A percentile compares a stretch with the other conserved stretches of the same genome.
Conservation (phyloP, 176 grass and related monocot species). For the Elaeis guineensis region DNA sequence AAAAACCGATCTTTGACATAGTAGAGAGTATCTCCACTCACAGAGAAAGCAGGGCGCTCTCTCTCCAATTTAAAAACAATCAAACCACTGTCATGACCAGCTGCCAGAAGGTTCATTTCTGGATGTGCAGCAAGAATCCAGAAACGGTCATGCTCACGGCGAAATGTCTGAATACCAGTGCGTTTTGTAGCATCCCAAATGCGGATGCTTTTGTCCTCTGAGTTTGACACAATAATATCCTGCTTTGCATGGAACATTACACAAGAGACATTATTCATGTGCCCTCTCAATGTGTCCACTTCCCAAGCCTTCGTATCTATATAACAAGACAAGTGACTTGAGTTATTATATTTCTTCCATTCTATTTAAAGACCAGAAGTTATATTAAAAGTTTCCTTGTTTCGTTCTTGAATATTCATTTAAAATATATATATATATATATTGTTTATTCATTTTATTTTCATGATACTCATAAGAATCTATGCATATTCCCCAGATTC, state of each 20-base stretch:
- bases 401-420: background rate
- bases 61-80: conserved; percentile 94
- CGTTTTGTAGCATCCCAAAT: conserved; percentile 95
- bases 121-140: conserved; percentile 91
- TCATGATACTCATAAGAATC: too few relatives aligned
- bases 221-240: conserved; percentile 94
- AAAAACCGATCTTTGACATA: conserved; percentile 95
- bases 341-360: too few relatives aligned
- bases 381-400: background rate
- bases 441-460: too few relatives aligned
- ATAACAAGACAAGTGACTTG: too few relatives aligned
- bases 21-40: conserved; percentile 65
- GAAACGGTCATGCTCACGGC: conserved; percentile 91
- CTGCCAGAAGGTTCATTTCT: conserved; percentile 93
- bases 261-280: conserved; percentile 94
- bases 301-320: conserved; percentile 96
- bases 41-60: conserved; percentile 64
- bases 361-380: background rate
- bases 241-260: conserved; percentile 93
- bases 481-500: too few relatives aligned
- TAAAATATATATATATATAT: too few relatives aligned
- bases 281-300: conserved; percentile 84
- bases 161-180: conserved; percentile 77
- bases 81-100: conserved; percentile 91
- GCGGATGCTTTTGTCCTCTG: conserved; percentile 94